Base-by-base conservation (phyloP, 306 rosid genomes). In the Canavalia ensiformis region DNA sequence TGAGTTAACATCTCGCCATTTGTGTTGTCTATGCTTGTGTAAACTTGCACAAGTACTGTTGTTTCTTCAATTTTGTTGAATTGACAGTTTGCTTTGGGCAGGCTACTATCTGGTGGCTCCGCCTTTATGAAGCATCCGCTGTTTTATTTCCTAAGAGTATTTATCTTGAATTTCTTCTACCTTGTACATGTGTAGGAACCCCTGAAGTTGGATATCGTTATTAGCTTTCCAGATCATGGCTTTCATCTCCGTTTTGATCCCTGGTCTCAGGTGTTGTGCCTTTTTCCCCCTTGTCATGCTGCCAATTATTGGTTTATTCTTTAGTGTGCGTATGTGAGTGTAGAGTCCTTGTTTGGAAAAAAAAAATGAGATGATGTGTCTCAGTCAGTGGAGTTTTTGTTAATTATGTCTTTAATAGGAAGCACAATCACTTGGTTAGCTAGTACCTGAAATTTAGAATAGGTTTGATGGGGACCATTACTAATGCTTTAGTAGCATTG, bases 181-280 rank as follows among this genome's bases (percentile, higher is more conserved):
- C 55, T 81, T 72, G n/a, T 67, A 62, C 31, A 25, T 76, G 25
- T 77, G 87, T 89, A 96, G 99, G 99, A 96, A 58, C 99, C 99
- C 0, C 84, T 96, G 3, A 90, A 89, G 86, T 76, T 93, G 82
- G 99, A 96, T 79, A 84, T 91, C 65, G 99, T 96, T 74, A 92
- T 96, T 84, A 92, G 97, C 89, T 96, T 96, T 82, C 99, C 99
- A 0, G 99, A 96, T 81, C 99, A 96, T 56, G 99, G 99, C 30
- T 96, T 93, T 85, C 98, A 96, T 90, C 97, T 96, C 62, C 97
- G 99, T 3, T 96, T 96, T 39, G 98, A 96, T 88, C 94, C 99
- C 2, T 92, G 98, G 97, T 96, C 98, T 47, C 99, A 96, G 99
- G 99, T 95, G 57, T 63, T 62, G 13, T 82, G 74, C 29, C 13